Evolutionary conservation across 106 monocot species (phyloP).

Genomic region (Acorus calamus): DNA sequence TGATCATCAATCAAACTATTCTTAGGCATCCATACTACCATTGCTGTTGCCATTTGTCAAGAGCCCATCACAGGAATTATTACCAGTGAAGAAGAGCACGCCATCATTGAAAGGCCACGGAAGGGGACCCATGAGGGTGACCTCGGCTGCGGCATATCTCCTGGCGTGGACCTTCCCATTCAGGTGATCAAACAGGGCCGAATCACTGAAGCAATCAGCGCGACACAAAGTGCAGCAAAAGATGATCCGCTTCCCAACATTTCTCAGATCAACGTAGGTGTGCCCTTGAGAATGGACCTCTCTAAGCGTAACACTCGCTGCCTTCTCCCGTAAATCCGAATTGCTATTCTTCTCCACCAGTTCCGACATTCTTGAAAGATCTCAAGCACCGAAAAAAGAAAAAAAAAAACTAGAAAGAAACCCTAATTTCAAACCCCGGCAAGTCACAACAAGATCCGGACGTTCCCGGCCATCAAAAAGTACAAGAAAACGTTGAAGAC

Average conservation of each 20-base stretch:
- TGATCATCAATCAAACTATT: neutral
- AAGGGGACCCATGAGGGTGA: constrained; percentile 52
- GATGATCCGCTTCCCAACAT: constrained; percentile 46
- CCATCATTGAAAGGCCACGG: constrained; percentile 98
- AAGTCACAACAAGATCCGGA: too few species aligned
- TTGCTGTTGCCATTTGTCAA: neutral
- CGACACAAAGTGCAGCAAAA: constrained; percentile 92
- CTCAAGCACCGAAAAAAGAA: too few species aligned
- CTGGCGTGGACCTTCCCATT: constrained; percentile 52
- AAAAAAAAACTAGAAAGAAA: too few species aligned
- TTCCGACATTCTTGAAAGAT: constrained; percentile 5
- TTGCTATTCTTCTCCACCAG: constrained; percentile 13
- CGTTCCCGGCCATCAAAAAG: too few species aligned
- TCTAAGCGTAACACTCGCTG: constrained; percentile 49
- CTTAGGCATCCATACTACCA: neutral
- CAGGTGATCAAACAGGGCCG: constrained; percentile 66
- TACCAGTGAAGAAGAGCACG: constrained; percentile 55
- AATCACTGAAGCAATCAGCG: constrained; percentile 63
- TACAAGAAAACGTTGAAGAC: too few species aligned
- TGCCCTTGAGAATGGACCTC: constrained; percentile 54
- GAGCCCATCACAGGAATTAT: constrained; percentile 7
- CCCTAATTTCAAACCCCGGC: too few species aligned
- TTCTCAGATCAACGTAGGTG: constrained; percentile 64
- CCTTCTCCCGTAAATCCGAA: constrained; percentile 49
- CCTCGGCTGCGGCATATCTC: constrained; percentile 43